These are phyloP conservation scores for Articulospora tetracladia DNA, from an alignment of 495 filamentous ascomycete genomes.

Conservation along the genomic window DNA sequence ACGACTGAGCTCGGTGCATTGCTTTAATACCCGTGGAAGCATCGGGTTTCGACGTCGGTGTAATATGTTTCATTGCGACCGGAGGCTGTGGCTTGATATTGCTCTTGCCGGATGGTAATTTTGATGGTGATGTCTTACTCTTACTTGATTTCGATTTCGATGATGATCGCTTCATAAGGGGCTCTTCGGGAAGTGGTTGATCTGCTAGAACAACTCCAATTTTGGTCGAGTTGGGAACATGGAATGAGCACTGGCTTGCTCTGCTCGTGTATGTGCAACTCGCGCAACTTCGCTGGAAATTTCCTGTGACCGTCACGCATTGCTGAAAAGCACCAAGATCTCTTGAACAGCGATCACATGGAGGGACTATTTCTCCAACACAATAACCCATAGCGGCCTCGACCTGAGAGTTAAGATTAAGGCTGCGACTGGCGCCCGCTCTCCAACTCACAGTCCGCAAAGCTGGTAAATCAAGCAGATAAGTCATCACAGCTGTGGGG, in stretches of 20 bases:
- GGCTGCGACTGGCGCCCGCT: not conserved
- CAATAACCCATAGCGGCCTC: not conserved
- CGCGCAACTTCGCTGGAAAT: not conserved
- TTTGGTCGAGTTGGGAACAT: not conserved
- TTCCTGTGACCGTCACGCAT: not conserved
- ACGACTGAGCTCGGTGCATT: too few species aligned
- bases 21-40: too few species aligned
- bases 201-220: not conserved
- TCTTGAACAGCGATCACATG: not conserved
- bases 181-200: not conserved
- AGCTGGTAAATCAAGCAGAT: not conserved
- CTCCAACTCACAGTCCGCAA: not conserved
- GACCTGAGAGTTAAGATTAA: not conserved
- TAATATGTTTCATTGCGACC: too few species aligned
- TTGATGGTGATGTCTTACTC: too few species aligned
- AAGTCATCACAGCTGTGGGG: not conserved
- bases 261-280: not conserved
- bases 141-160: not conserved
- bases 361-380: not conserved
- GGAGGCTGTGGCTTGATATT: too few species aligned
- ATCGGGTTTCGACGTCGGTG: too few species aligned
- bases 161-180: not conserved
- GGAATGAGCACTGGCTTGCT: not conserved
- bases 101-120: too few species aligned
- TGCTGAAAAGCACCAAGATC: not conserved